phyloP scores from a whole-genome alignment of 1,139 yeast genomes.

The Diutina ranongensis region DNA sequence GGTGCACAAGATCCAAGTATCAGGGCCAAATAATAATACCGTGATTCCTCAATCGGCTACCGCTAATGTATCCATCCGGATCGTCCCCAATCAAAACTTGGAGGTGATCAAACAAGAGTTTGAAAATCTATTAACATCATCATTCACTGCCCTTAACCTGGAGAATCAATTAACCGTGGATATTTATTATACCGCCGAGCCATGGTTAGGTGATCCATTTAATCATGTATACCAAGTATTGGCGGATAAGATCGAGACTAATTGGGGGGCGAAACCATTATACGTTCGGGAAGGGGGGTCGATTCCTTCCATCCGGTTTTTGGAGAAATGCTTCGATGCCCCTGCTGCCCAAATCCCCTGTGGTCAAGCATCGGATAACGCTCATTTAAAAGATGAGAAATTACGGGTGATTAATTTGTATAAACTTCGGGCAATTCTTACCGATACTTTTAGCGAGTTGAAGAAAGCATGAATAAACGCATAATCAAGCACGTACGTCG shows the following conservation, averaged over 20 bases:
- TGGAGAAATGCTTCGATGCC: conserved; percentile 74
- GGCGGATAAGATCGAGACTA: conserved; percentile 41
- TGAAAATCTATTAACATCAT: conserved; percentile 28
- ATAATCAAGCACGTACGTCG: too few species aligned
- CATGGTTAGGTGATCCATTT: conserved; percentile 86
- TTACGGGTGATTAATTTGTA: conserved; percentile 67
- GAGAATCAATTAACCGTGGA: conserved; percentile 48
- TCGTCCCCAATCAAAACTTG: conserved; percentile 81
- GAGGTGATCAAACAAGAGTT: conserved; percentile 43
- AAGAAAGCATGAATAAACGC: too few species aligned
- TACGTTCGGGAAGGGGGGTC: conserved; percentile 95
- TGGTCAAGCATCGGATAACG: conserved; percentile 92
- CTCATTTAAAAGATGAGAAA: conserved; percentile 83
- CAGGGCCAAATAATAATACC: conserved; percentile 85
- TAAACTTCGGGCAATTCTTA: conserved; percentile 57
- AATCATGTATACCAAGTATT: conserved; percentile 63
- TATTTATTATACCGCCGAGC: conserved; percentile 79
- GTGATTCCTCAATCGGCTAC: conserved; percentile 77
- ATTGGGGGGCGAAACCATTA: conserved; percentile 65
- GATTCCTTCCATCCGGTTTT: conserved; percentile 76
- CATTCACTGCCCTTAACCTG: conserved; percentile 39
- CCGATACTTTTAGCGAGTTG: conserved; percentile 37
- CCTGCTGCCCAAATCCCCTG: conserved; percentile 95
- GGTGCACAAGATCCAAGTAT: conserved; percentile 72
- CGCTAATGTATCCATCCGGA: conserved; percentile 69